Evolutionary conservation across 352 stramenopile species (phyloP), one percentile per base, ranked within the genome.

Genomic region (Phytophthora hybrid): DNA sequence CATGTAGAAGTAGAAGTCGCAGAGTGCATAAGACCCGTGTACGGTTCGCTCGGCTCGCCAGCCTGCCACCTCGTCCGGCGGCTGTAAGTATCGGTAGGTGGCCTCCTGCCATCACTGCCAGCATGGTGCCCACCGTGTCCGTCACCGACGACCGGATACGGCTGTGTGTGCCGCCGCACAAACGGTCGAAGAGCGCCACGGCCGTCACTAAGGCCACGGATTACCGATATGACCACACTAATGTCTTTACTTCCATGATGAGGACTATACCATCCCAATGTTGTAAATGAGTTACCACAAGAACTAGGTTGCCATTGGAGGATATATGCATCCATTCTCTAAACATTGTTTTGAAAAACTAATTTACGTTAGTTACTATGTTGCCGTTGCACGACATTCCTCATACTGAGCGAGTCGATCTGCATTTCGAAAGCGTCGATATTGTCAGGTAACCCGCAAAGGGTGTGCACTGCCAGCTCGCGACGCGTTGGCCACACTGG

Each of bases 401-500:
- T 79, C 77, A 88, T 86, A 56, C 71, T 83, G 11, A 89, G 69
- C 26, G 82, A 83, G 54, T 92, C 84, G 11, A 93, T 85, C 63
- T 92, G 77, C 54, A 82, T 69, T 26, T 83, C 76, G 44, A 92
- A 77, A 14, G 73, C 70, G 16, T 83, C 73, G 6, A 89, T 54
- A 29, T 90, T 78, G 6, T 87, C 77, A 0, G 85, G 83, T 16
- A 93, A 59, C 1, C 84, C 85, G 23, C 73, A 82, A 3, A 93
- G 68, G 18, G 85, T 91, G n/a, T 77, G 69, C 18, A 65, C 67
- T 3, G 85, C 85, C 5, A 93, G 61, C 21, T 93, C 84, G 7
- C 80, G 75, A 0, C 85, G 85, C 16, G 82, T 88, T 18, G 84
- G 85, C 85, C 85, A 93, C 72, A 93, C 82, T 3, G 86, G 86